phyloP scores from a whole-genome alignment of 2,329 filamentous ascomycete species.

The Didymella sp. region DNA sequence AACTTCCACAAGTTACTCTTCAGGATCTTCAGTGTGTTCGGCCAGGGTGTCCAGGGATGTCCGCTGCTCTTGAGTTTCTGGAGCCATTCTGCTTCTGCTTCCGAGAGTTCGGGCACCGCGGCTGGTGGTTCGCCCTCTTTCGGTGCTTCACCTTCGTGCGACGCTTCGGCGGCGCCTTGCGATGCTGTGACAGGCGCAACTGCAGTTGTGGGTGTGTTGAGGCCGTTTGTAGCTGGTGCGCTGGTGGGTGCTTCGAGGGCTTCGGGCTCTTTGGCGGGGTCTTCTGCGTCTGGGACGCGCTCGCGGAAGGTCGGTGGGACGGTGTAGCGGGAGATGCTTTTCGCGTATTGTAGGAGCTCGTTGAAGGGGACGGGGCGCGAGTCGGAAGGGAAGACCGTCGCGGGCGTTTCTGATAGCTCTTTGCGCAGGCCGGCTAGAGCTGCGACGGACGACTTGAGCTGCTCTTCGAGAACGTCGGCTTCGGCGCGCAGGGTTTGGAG shows the following conservation, averaged over 20 bases:
- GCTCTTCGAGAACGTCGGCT: slow-evolving; percentile 69
- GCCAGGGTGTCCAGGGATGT: slow-evolving; percentile 74
- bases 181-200: slow-evolving; percentile 29
- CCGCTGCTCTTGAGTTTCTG: slow-evolving; percentile 40
- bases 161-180: slow-evolving; percentile 32
- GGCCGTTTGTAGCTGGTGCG: slow-evolving; percentile 37
- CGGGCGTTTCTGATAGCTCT: slow-evolving; percentile 67
- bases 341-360: slow-evolving; percentile 78
- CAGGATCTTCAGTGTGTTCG: slow-evolving; percentile 72
- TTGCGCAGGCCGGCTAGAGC: slow-evolving; percentile 75
- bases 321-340: slow-evolving; percentile 80
- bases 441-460: slow-evolving; percentile 73
- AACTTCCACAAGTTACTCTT: slow-evolving; percentile 65
- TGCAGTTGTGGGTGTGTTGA: slow-evolving; percentile 40
- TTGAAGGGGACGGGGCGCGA: slow-evolving; percentile 66
- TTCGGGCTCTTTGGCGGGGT: slow-evolving; percentile 28
- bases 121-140: slow-evolving; percentile 5
- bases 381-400: slow-evolving; percentile 49
- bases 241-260: slow-evolving; percentile 31
- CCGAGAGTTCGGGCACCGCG: slow-evolving; percentile 32
- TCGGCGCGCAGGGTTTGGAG: slow-evolving; percentile 73
- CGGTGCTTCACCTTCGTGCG: slow-evolving; percentile 21
- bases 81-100: slow-evolving; percentile 45
- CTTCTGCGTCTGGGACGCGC: slow-evolving; percentile 28
- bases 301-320: slow-evolving; percentile 67